A percentile compares a stretch with the other conserved stretches of the same genome.
Conservation (phyloP, 2,329 filamentous ascomycete species). For the Trichoderma semiorbis region DNA sequence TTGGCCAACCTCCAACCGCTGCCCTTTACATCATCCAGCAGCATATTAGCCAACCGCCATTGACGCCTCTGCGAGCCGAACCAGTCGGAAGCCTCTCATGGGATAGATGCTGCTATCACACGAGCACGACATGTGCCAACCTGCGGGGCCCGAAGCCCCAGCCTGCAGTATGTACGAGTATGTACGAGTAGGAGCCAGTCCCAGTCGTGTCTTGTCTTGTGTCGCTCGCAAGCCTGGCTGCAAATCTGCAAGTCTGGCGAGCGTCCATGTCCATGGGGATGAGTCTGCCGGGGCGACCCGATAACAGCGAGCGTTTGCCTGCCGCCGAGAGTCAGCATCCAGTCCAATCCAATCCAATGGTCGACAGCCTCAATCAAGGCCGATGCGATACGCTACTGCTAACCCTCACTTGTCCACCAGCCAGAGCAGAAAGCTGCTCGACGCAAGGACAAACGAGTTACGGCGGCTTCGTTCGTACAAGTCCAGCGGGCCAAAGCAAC, state of each 20-base stretch:
- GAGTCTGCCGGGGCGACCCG: conserved; percentile 2
- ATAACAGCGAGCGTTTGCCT: neutral
- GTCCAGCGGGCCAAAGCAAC: neutral
- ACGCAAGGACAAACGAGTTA: neutral
- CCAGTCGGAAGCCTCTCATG: conserved; percentile 9
- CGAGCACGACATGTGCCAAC: conserved; percentile 15
- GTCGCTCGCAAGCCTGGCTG: conserved; percentile 10
- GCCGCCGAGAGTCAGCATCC: neutral
- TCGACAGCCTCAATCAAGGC: neutral
- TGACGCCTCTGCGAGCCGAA: conserved; percentile 1
- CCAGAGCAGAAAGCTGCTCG: neutral
- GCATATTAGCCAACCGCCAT: conserved; percentile 3
- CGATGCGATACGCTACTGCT: neutral
- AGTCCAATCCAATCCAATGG: neutral
- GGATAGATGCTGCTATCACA: conserved; percentile 11
- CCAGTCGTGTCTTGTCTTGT: neutral
- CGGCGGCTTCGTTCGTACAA: neutral
- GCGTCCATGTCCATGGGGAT: neutral
- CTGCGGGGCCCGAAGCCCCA: conserved; percentile 6
- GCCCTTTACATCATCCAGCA: neutral
- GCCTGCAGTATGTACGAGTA: neutral
- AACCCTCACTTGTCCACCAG: neutral
- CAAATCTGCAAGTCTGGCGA: neutral
- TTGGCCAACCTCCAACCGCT: neutral
- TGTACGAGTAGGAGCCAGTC: neutral